These are phyloP conservation scores for Pseudevernia furfuracea DNA, from an alignment of 495 filamentous ascomycete species.

Conservation along the genomic window DNA sequence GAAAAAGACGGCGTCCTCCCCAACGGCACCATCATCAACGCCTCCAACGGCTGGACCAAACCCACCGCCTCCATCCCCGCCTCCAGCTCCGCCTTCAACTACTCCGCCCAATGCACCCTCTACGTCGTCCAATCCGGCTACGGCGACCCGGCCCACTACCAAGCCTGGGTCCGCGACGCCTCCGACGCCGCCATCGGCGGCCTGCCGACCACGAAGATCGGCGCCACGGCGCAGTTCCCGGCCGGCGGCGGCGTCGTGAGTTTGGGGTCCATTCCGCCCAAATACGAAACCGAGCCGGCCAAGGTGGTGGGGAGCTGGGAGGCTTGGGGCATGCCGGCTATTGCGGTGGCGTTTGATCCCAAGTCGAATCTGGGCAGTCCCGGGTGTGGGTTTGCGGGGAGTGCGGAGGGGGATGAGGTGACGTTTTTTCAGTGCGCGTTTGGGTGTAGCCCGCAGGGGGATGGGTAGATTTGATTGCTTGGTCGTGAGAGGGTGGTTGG, in stretches of 20 bases:
- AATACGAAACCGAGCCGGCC: neutral
- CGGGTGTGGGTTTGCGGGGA: neutral
- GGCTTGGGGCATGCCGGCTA: neutral
- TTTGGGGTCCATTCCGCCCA: neutral
- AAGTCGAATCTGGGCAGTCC: neutral
- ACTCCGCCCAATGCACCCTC: neutral
- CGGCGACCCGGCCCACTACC: neutral
- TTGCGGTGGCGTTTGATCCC: neutral
- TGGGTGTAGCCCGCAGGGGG: neutral
- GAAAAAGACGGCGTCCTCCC: neutral
- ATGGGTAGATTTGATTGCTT: too few relatives aligned
- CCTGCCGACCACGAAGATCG: neutral
- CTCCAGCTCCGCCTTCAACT: neutral
- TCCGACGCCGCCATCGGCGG: neutral
- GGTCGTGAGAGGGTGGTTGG: too few relatives aligned
- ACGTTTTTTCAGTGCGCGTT: neutral
- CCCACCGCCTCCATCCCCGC: neutral
- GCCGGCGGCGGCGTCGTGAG: neutral
- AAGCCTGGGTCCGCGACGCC: neutral
- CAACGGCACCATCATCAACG: neutral
- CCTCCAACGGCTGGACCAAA: neutral
- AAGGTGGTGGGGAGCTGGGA: constrained; percentile 1
- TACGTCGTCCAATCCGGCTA: constrained; percentile 1
- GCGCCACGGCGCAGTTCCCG: neutral
- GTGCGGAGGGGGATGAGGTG: neutral